Evolutionary conservation across 2,329 filamentous ascomycete species (phyloP).

Genomic region (Phialocephala sp.): DNA sequence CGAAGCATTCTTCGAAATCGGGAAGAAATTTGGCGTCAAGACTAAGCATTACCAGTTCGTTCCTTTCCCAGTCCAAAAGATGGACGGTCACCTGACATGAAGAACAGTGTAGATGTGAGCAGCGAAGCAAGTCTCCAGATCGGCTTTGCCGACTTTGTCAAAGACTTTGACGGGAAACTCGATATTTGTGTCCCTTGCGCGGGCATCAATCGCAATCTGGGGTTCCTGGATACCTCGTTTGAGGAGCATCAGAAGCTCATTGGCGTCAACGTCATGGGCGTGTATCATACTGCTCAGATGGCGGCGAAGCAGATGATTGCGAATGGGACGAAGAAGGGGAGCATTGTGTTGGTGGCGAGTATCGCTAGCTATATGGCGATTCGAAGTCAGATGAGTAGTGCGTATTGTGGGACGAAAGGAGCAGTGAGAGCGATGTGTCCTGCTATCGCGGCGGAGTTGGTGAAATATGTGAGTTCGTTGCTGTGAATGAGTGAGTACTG

Average conservation of each 20-base stretch:
- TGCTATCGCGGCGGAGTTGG: constrained; percentile 53
- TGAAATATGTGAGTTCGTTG: constrained; percentile 38
- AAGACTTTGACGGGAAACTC: constrained; percentile 44
- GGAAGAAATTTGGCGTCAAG: constrained; percentile 49
- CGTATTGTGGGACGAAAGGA: constrained; percentile 55
- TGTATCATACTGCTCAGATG: constrained; percentile 46
- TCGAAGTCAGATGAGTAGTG: constrained; percentile 52
- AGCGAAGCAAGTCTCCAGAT: constrained; percentile 39
- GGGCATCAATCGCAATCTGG: constrained; percentile 51
- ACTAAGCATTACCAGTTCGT: constrained; percentile 46
- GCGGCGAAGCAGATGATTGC: constrained; percentile 45
- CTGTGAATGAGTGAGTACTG: not conserved
- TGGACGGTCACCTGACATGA: not conserved
- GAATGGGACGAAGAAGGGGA: constrained; percentile 55
- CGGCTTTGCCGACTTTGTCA: constrained; percentile 42
- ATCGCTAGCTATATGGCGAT: constrained; percentile 59
- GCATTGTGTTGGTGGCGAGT: constrained; percentile 59
- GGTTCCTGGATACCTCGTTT: constrained; percentile 52
- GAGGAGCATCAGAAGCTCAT: constrained; percentile 50
- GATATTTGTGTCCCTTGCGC: constrained; percentile 53
- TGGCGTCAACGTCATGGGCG: constrained; percentile 55
- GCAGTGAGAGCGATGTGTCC: constrained; percentile 54
- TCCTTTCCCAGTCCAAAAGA: not conserved
- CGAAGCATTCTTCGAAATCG: constrained; percentile 47
- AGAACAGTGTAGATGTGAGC: constrained; percentile 45